Conservation (phyloP, 2,329 filamentous ascomycete genomes). For the Pestalotiopsis sp. region DNA sequence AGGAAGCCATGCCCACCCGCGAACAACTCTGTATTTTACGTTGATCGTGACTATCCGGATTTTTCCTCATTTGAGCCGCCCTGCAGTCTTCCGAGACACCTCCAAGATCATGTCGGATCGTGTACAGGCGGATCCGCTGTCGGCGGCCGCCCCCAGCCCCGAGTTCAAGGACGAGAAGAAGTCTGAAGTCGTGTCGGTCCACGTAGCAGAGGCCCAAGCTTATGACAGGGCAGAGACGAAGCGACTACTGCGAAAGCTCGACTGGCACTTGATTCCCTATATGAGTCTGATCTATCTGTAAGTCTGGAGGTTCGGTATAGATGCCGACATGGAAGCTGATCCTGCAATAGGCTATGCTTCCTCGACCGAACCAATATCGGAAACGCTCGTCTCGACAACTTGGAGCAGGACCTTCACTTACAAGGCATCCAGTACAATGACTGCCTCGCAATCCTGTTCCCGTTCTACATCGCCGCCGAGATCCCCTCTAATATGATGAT, state of each 20-base stretch:
- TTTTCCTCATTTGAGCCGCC: neutral
- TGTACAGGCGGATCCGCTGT: neutral
- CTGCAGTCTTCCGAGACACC: neutral
- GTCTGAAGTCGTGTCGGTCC: neutral
- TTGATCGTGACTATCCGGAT: neutral
- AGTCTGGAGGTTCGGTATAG: slow-evolving; percentile 13
- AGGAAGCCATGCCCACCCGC: neutral
- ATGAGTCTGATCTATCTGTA: slow-evolving; percentile 60
- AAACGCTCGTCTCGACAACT: slow-evolving; percentile 38
- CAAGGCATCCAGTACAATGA: slow-evolving; percentile 63
- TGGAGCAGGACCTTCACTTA: slow-evolving; percentile 45
- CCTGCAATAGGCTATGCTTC: slow-evolving; percentile 44
- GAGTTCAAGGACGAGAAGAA: slow-evolving; percentile 8
- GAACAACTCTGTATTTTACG: neutral
- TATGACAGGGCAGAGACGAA: slow-evolving; percentile 44
- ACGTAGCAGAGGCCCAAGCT: slow-evolving; percentile 14
- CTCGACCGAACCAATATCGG: slow-evolving; percentile 53
- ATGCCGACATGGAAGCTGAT: neutral
- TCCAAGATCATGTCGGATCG: slow-evolving; percentile 2
- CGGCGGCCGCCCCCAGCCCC: slow-evolving; percentile 18
- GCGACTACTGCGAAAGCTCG: slow-evolving; percentile 53
- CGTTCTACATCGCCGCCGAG: slow-evolving; percentile 56
- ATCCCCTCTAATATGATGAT: slow-evolving; percentile 63
- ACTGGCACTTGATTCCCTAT: slow-evolving; percentile 59
- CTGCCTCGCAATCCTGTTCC: slow-evolving; percentile 61